Base-by-base conservation (phyloP, 805 yeast species). In the Ogataea neopini region DNA sequence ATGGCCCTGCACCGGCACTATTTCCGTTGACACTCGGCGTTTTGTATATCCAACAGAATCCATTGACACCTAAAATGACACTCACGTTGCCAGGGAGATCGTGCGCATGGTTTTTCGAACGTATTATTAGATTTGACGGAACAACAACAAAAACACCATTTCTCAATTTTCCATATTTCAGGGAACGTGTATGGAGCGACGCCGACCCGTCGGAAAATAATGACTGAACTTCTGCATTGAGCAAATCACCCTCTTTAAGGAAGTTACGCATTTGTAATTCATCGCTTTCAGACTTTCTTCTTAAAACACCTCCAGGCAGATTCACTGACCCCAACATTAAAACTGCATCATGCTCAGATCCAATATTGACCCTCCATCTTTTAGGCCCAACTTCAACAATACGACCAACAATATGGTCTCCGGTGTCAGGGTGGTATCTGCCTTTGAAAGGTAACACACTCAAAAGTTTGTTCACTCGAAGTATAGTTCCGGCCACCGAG, bases 331-430 rank as follows among this genome's bases (percentile, higher is more conserved):
- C 99, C 48, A 95, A 75, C 89, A 88, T 85, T 51, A 94, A 70
- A 0, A 88, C 84, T 0, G 97, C 98, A 63, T 90, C 92, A 61
- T 88, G 96, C 60, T 83, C 85, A n/a, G 89, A 88, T 23, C 98
- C 98, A 53, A 94, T 89, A 59, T 92, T 97, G 13, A 94, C 98
- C 63, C 86, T 89, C 99, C 99, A 94, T 58, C 98, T 75, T 63
- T 85, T 88, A 53, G 86, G 86, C 1, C 96, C 96, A 5, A 92
- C 97, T 59, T 94, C 98, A 1, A 94, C 84, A 55, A 94, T 85
- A 52, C 99, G 74, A 1, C 99, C 99, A 18, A 94, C 84, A 18
- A 94, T 76, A 66, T 94, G 98, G 64, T 94, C 99, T 54, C 99
- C 99, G 2, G 96, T 89, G 54, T 90, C 97, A 1, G 99, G 96